Evolutionary conservation across 192 early-diverging fungal species (phyloP).

Genomic region (Coemansia sp.): DNA sequence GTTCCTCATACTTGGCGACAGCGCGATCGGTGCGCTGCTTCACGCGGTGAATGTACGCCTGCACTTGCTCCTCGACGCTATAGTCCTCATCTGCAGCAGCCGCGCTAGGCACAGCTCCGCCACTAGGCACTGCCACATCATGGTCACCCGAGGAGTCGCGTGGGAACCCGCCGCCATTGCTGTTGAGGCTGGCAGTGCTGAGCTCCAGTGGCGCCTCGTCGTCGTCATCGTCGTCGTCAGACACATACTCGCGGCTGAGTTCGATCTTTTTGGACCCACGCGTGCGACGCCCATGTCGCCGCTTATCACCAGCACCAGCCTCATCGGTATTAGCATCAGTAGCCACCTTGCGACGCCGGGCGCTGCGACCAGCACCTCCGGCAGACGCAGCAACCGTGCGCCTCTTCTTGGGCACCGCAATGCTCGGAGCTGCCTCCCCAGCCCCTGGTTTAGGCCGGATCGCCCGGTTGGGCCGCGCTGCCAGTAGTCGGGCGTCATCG

Average conservation of each 20-base stretch:
- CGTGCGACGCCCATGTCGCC: conserved; percentile 15
- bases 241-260: conserved; percentile 44
- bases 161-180: conserved; percentile 4
- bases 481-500: conserved; percentile 38
- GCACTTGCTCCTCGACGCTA: conserved; percentile 45
- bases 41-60: conserved; percentile 48
- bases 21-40: conserved; percentile 47
- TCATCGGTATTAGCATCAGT: not conserved
- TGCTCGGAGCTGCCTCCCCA: not conserved
- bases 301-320: conserved; percentile 4
- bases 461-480: conserved; percentile 7
- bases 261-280: conserved; percentile 38
- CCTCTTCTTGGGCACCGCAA: not conserved
- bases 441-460: not conserved
- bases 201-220: conserved; percentile 31
- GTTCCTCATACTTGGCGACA: conserved; percentile 44
- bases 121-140: conserved; percentile 25
- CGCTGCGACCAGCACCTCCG: not conserved
- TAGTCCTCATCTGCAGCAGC: conserved; percentile 17
- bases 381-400: not conserved
- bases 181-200: conserved; percentile 14
- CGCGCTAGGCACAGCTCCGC: not conserved
- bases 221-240: conserved; percentile 39
- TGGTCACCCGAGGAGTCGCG: conserved; percentile 11
- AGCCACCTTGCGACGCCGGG: conserved; percentile 12